Evolutionary conservation across 2,329 filamentous ascomycete species (phyloP).

Genomic region (Botryotinia narcissicola): DNA sequence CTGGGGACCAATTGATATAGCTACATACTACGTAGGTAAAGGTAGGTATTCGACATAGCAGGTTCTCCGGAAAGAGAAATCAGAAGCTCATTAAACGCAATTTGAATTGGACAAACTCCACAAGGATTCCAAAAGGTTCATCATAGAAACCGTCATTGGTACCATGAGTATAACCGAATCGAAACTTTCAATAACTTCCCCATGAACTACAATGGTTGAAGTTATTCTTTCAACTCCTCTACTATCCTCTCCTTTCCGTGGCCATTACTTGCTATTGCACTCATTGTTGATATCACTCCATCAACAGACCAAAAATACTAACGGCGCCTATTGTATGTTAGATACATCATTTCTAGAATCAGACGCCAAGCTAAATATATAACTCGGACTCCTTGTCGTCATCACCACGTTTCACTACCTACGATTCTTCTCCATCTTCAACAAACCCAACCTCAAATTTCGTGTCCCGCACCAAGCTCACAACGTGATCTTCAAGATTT

Average conservation of each 20-base stretch:
- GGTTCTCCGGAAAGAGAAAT: neutral
- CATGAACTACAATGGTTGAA: too few relatives aligned
- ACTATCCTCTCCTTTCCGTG: too few relatives aligned
- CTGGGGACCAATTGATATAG: neutral
- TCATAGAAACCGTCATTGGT: too few relatives aligned
- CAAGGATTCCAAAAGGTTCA: neutral
- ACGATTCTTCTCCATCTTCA: neutral
- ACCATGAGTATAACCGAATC: too few relatives aligned
- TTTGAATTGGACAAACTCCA: neutral
- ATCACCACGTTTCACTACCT: neutral
- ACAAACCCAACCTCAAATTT: neutral
- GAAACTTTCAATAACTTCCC: too few relatives aligned
- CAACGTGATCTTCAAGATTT: neutral
- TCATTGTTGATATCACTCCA: neutral
- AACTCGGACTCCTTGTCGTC: neutral
- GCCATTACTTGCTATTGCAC: neutral
- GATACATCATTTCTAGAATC: neutral
- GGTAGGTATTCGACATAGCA: neutral
- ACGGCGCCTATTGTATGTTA: neutral
- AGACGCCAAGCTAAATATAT: neutral
- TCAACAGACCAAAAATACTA: neutral
- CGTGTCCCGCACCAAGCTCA: neutral
- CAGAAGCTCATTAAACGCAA: neutral
- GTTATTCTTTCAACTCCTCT: neutral
- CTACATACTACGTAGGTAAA: too few relatives aligned